These are phyloP conservation scores for Xylaria castorea DNA, from an alignment of 495 filamentous ascomycete species.

Conservation along the genomic window DNA sequence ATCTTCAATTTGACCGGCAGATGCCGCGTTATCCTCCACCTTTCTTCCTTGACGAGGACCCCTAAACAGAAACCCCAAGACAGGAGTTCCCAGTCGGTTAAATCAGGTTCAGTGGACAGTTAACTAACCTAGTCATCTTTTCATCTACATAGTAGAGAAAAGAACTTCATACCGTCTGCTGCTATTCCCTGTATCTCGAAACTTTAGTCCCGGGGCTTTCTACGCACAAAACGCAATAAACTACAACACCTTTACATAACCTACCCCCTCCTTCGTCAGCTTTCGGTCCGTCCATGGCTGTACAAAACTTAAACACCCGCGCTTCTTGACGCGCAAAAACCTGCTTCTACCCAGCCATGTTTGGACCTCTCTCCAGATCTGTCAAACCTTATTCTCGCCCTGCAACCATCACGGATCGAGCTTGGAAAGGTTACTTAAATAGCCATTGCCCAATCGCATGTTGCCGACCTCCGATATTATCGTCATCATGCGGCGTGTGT, in stretches of 20 bases:
- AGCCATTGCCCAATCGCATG: background rate
- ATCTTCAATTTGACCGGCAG: constrained; percentile 1
- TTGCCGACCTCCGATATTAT: background rate
- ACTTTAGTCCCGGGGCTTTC: background rate
- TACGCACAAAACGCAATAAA: background rate
- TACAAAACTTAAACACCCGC: background rate
- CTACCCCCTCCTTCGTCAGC: background rate
- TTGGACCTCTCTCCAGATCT: background rate
- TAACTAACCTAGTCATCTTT: background rate
- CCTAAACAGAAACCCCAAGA: background rate
- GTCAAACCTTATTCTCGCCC: constrained; percentile 3
- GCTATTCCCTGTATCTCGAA: background rate
- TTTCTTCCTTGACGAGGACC: background rate
- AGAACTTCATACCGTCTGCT: background rate
- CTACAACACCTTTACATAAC: background rate
- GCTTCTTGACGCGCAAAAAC: background rate
- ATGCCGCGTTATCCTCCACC: background rate
- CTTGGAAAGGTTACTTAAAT: too few species aligned
- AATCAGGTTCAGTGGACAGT: background rate
- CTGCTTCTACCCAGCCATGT: background rate
- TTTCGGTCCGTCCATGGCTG: background rate
- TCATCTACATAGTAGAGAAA: background rate
- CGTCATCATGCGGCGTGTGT: background rate
- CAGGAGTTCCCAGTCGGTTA: background rate
- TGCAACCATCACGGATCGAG: background rate